Evolutionary conservation across 2,329 filamentous ascomycete genomes (phyloP), one percentile per base, ranked within the genome.

Genomic region (Monilinia laxa): DNA sequence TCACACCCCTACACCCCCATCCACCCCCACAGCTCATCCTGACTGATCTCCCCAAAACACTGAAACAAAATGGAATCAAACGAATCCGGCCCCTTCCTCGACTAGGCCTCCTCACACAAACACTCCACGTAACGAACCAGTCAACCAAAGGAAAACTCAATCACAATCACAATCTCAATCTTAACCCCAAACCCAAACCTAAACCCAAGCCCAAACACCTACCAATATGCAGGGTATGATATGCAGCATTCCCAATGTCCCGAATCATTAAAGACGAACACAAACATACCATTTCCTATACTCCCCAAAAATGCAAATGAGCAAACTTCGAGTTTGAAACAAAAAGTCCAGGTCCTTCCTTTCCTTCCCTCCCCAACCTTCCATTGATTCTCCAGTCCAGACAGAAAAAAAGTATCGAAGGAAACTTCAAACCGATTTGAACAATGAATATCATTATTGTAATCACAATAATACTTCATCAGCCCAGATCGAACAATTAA

Each of bases 211-310:
- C 58, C 31, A 60, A 60, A 60, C 58, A 51, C 58, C 58, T 23
- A 38, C 28, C 14, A 35, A 60, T 60, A 60, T 60, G 45, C 58
- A 60, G 58, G 58, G 58, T 60, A 60, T 60, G 58, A 60, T 60
- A 51, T 60, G 31, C 45, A 60, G 58, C 58, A 60, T 38, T 60
- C 25, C 58, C 58, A 45, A 60, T 60, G 58, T 60, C 58, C 58
- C 49, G 45, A 60, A 60, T 51, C 58, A 60, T 60, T 12, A 51
- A 47, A 31, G 23, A 38, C 20, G 18, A 51, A 23, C 3, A 12
- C 9, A 60, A 60, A 23, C 45, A 31, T 25, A 45, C n/a, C 47
- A 51, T 40, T 51, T 35, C 58, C 58, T 51, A 20, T 51, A 60
- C 58, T 60, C 58, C 58, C 35, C 38, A 60, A 45, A 60, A n/a